Evolutionary conservation across 2,329 filamentous ascomycete species (phyloP).

Genomic region (Colletotrichum australisinense): DNA sequence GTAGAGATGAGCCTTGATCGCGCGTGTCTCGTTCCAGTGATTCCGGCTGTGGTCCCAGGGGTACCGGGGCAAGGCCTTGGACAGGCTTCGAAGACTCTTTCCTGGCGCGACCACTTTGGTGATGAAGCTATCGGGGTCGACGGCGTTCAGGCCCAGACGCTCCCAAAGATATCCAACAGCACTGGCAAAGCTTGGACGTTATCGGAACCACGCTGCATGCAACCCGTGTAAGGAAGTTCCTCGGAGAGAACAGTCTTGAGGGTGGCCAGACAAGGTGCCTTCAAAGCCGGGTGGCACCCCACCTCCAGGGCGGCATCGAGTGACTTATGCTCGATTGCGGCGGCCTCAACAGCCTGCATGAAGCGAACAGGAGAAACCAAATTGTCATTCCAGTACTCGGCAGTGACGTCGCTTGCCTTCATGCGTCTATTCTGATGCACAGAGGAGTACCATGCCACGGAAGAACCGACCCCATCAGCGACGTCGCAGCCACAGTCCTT

Average conservation of each 20-base stretch:
- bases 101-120: background rate
- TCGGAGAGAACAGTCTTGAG: slow-evolving; percentile 9
- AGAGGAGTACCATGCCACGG: background rate
- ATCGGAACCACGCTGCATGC: slow-evolving; percentile 35
- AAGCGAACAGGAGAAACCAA: slow-evolving; percentile 33
- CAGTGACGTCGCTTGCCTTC: background rate
- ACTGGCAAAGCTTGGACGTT: slow-evolving; percentile 37
- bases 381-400: background rate
- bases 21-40: slow-evolving; percentile 44
- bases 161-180: background rate
- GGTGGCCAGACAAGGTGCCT: slow-evolving; percentile 44
- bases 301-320: slow-evolving; percentile 43
- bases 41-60: slow-evolving; percentile 51
- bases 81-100: too few species aligned
- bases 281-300: slow-evolving; percentile 51
- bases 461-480: background rate
- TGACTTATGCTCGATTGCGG: slow-evolving; percentile 21
- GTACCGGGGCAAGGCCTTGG: slow-evolving; percentile 48
- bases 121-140: background rate
- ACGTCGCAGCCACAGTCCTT: background rate
- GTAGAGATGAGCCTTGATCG: slow-evolving; percentile 40
- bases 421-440: background rate
- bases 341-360: slow-evolving; percentile 29
- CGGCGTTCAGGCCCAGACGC: background rate
- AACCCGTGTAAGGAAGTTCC: slow-evolving; percentile 40